Evolutionary conservation across 257 asterid species (phyloP), one percentile per base, ranked within the genome.

Genomic region (Eustoma russellianum): DNA sequence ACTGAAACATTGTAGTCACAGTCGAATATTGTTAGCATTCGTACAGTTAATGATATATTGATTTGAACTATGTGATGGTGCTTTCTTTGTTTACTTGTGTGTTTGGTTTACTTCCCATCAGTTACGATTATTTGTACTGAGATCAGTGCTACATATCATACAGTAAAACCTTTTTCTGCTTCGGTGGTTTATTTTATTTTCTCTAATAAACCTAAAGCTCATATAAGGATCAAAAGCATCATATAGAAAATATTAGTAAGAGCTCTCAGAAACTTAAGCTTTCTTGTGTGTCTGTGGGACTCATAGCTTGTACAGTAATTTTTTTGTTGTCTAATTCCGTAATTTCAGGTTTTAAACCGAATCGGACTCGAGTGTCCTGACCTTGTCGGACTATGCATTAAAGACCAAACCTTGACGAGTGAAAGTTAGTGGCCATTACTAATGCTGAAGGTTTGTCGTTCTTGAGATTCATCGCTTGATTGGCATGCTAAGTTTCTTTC

Each of bases 361-460:
- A 76, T 49, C 73, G 77, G 84, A 48, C 48, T 87, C 70, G 95
- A 80, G 12, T 83, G 70, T 65, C 84, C n/a, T n/a, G n/a, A n/a
- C n/a, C n/a, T n/a, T n/a, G n/a, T n/a, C n/a, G n/a, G n/a, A n/a
- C n/a, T n/a, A 52, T 74, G 66, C 70, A 74, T 82, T 50, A 82
- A 79, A 66, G 98, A 91, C 59, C 98, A 80, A 63, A 70, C 89
- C 10, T 84, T 91, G 50, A 73, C 96, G 55, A 79, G 47, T 72
- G 98, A 87, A 70, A 77, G 98, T 91, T 72, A 65, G 85, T 61
- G 48, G 53, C 44, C 52, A 44, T 50, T 65, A 34, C 34, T 46
- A 35, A 33, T 44, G 52, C 49, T 68, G 54, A 33, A 19, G 38
- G 46, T 24, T 10, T 24, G 44, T 46, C 13, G 35, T 52, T 38